Conservation (phyloP, 257 asterid species). For the Asclepias syriaca region DNA sequence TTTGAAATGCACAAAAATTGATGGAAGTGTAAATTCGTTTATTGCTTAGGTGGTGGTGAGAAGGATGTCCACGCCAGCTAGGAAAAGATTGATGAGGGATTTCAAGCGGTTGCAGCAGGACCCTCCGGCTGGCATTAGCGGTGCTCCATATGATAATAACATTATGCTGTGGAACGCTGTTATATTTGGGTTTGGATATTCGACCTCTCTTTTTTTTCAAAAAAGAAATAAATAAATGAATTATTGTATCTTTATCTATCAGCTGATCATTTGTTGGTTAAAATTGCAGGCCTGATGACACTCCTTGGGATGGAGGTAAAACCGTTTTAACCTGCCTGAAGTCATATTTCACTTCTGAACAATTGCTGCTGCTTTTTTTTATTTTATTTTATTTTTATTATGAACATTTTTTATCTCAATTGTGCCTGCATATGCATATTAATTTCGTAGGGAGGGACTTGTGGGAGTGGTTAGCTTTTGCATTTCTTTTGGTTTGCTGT, state of each 20-base stretch:
- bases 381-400: too few relatives aligned
- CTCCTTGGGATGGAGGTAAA: conserved; percentile 99
- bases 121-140: conserved; percentile 95
- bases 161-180: conserved; percentile 96
- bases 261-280: conserved; percentile 10
- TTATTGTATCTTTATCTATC: background rate
- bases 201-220: background rate
- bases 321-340: background rate
- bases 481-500: background rate
- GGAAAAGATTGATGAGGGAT: conserved; percentile 93
- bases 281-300: conserved; percentile 82
- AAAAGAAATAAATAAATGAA: too few relatives aligned
- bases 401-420: background rate
- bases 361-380: background rate
- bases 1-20: background rate
- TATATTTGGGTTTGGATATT: conserved; percentile 62
- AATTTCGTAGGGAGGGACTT: background rate
- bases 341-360: background rate
- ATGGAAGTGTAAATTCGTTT: background rate
- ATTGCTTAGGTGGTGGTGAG: conserved; percentile 22
- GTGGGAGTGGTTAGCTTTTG: background rate
- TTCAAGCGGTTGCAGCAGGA: conserved; percentile 91
- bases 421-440: background rate
- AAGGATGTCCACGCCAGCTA: conserved; percentile 86
- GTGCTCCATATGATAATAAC: conserved; percentile 85